Evolutionary conservation across 2,329 filamentous ascomycete genomes (phyloP).

Genomic region (Fusarium marasasianum): DNA sequence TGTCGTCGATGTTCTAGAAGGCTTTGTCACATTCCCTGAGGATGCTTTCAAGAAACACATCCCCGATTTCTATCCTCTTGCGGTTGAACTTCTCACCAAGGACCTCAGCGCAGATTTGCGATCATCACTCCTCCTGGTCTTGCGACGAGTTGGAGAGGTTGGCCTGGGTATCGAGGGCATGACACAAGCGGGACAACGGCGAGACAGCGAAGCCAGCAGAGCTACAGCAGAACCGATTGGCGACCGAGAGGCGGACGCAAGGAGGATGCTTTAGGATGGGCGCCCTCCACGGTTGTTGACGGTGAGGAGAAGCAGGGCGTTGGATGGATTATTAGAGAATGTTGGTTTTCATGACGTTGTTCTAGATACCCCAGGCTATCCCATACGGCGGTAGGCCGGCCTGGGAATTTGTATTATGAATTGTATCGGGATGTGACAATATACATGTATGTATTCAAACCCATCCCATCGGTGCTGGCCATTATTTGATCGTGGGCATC

Average conservation of each 20-base stretch:
- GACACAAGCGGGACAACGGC: conserved; percentile 48
- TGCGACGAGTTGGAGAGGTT: conserved; percentile 85
- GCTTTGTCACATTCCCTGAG: conserved; percentile 84
- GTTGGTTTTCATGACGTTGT: conserved; percentile 39
- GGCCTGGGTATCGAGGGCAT: conserved; percentile 66
- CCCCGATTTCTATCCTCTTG: conserved; percentile 84
- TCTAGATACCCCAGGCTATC: conserved; percentile 32
- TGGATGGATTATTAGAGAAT: conserved; percentile 44
- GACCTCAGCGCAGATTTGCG: conserved; percentile 85
- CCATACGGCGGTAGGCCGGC: conserved; percentile 15
- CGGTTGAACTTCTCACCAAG: conserved; percentile 82
- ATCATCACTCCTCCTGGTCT: conserved; percentile 77
- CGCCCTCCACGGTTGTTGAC: conserved; percentile 11
- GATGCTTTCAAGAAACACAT: conserved; percentile 84
- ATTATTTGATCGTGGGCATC: not conserved
- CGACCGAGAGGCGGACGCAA: conserved; percentile 47
- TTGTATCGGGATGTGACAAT: conserved; percentile 34
- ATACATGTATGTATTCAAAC: conserved; percentile 17
- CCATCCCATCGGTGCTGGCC: not conserved
- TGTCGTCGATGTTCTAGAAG: conserved; percentile 95
- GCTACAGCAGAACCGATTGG: conserved; percentile 42
- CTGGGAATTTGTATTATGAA: conserved; percentile 38
- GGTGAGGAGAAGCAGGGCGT: conserved; percentile 39
- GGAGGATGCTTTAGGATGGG: conserved; percentile 48
- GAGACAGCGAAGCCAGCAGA: conserved; percentile 54